Conservation (phyloP, 495 filamentous ascomycete species). For the Tuber umbilicatum region DNA sequence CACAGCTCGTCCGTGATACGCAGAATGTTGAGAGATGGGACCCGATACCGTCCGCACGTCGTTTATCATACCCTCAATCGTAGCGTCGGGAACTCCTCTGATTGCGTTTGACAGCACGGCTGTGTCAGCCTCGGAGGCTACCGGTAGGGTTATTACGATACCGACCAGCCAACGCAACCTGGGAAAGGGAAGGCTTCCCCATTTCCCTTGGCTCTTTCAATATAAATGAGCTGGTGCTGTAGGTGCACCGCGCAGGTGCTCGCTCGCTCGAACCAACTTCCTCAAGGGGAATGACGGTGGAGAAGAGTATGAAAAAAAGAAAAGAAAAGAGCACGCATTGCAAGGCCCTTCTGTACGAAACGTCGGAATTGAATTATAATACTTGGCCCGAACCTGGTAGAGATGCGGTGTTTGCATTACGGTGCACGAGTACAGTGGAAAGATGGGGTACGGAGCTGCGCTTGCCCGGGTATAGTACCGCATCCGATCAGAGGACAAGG, state of each 20-base stretch:
- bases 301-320: not conserved
- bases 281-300: not conserved
- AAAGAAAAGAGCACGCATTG: not conserved
- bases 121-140: not conserved
- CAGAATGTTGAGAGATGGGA: not conserved
- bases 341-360: not conserved
- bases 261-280: not conserved
- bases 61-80: not conserved
- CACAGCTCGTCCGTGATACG: not conserved
- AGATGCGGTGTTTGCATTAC: not conserved
- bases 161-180: not conserved
- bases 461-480: not conserved
- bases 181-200: not conserved
- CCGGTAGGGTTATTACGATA: not conserved
- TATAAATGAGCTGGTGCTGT: not conserved
- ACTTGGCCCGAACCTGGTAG: not conserved
- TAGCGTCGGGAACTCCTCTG: not conserved
- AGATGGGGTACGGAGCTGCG: not conserved
- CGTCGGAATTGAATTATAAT: not conserved
- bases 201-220: not conserved
- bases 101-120: not conserved
- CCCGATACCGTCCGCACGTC: not conserved
- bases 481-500: not conserved
- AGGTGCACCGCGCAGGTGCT: not conserved
- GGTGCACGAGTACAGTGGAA: not conserved